Percentiles rank a stretch among this genome's conserved stretches.
Conservation (phyloP, 2,329 filamentous ascomycete genomes). For the Dactylonectria estremocensis region DNA sequence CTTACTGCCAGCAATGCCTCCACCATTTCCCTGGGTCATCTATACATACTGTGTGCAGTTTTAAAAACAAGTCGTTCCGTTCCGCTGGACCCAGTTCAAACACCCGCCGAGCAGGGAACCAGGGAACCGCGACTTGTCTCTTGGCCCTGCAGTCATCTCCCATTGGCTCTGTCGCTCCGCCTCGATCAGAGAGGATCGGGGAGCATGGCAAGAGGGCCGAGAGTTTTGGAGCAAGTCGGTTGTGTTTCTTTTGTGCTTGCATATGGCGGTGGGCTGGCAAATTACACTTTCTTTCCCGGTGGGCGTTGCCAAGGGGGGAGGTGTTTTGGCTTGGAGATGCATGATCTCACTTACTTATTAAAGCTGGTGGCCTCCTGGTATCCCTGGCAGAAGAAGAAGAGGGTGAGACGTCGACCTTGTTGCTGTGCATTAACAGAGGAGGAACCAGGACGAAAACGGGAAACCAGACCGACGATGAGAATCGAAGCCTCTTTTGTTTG, state of each 20-base stretch:
- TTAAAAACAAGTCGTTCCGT: background rate
- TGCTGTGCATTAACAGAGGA: background rate
- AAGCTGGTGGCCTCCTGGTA: background rate
- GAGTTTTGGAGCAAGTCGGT: background rate
- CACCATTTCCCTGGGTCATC: background rate
- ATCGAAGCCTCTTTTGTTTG: background rate
- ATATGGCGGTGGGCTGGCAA: background rate
- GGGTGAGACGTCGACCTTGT: background rate
- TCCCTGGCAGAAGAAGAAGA: background rate
- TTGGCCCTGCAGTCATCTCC: constrained; percentile 9
- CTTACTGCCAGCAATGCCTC: background rate
- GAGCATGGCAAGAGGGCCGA: constrained; percentile 9
- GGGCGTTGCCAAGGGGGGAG: background rate
- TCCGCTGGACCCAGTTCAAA: constrained; percentile 3
- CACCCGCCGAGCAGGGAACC: constrained; percentile 25
- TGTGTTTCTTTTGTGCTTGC: constrained; percentile 13
- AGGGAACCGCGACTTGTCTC: constrained; percentile 28
- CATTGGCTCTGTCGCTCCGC: constrained; percentile 22
- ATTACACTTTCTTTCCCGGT: background rate
- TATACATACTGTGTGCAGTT: background rate
- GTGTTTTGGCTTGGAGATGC: background rate
- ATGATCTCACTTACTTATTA: background rate
- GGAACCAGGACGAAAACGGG: constrained; percentile 1
- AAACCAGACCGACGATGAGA: background rate
- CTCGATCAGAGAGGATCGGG: constrained; percentile 1